Base-by-base conservation (phyloP, 108 stramenopile species). In the Conticribra weissflogii region DNA sequence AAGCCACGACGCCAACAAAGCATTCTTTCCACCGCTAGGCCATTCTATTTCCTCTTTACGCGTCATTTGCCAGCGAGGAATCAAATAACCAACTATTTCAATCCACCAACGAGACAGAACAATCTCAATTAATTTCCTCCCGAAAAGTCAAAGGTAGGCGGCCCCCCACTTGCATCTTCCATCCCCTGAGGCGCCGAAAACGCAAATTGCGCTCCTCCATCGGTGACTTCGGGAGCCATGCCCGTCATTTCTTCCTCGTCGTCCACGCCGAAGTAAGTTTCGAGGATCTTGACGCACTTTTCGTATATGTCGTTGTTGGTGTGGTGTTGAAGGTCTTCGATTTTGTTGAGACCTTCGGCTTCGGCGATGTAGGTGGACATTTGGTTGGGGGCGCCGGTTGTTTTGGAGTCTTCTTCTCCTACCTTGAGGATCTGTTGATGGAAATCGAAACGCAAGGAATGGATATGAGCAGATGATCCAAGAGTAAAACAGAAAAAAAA, bases 251-350 rank as follows among this genome's bases (percentile, higher is more conserved):
- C 95, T 54, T 89, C 90, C 54, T 97, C 97, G 24, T 96, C 95
- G 53, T 98, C 96, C 8, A 89, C 90, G 22, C 92, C 94, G 76
- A 98, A 94, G 84, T 88, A 98, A 2, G 88, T 89, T 84, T 98
- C 97, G 41, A 97, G 61, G 59, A 98, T 94, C 72, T 86, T 84
- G 64, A 93, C 82, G 50, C 81, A 88, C 82, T 95, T 94, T 50
- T 98, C 92, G 77, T 97, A 97, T 53, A 98, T 90, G 48, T 96
- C 94, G 66, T 92, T 87, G 84, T 96, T 97, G 47, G 96, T 88
- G 73, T 97, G 96, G 57, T 94, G 87, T 66, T 97, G 96, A 16
- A 98, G 88, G 27, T 93, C 84, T 90, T 97, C 96, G 50, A 96
- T 86, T 77, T 92, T 93, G 75, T 86, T 94, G 28, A 97, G 87